phyloP scores from a whole-genome alignment of 2,329 filamentous ascomycete genomes.

The Juglanconis sp. region DNA sequence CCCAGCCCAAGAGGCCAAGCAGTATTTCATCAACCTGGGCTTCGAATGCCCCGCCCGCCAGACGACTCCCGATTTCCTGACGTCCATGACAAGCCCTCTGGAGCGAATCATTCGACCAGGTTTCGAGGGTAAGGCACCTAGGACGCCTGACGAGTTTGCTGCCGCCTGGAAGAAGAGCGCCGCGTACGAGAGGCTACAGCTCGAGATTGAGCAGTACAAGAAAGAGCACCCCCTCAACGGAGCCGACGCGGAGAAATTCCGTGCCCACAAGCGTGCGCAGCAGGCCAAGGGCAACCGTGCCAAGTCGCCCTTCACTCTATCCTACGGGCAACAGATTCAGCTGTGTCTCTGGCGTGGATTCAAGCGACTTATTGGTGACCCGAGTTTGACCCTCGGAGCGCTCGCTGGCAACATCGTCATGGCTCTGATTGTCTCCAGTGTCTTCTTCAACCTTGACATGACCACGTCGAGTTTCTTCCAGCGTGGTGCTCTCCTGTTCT shows the following conservation, averaged over 20 bases:
- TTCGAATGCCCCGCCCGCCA: slow-evolving; percentile 65
- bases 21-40: slow-evolving; percentile 65
- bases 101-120: slow-evolving; percentile 56
- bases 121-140: slow-evolving; percentile 53
- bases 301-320: slow-evolving; percentile 80
- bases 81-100: slow-evolving; percentile 61
- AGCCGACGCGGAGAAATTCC: slow-evolving; percentile 55
- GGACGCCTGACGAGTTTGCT: slow-evolving; percentile 61
- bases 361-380: slow-evolving; percentile 72
- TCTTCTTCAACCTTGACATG: slow-evolving; percentile 73
- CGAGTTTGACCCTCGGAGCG: slow-evolving; percentile 66
- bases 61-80: slow-evolving; percentile 70
- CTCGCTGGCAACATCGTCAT: slow-evolving; percentile 71
- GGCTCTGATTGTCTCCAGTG: slow-evolving; percentile 72
- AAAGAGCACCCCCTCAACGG: slow-evolving; percentile 49
- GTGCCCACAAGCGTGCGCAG: slow-evolving; percentile 49
- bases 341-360: slow-evolving; percentile 82
- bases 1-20: slow-evolving; percentile 53
- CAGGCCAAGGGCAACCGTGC: slow-evolving; percentile 58
- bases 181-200: slow-evolving; percentile 48
- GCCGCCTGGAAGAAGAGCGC: slow-evolving; percentile 54
- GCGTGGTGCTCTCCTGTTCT: slow-evolving; percentile 79
- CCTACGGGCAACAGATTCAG: slow-evolving; percentile 68
- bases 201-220: slow-evolving; percentile 56
- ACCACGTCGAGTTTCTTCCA: slow-evolving; percentile 73